Percentiles rank a stretch among this genome's conserved stretches.
These are phyloP conservation scores for Phytophthora sp. DNA, from an alignment of 352 stramenopile genomes.

Conservation along the genomic window DNA sequence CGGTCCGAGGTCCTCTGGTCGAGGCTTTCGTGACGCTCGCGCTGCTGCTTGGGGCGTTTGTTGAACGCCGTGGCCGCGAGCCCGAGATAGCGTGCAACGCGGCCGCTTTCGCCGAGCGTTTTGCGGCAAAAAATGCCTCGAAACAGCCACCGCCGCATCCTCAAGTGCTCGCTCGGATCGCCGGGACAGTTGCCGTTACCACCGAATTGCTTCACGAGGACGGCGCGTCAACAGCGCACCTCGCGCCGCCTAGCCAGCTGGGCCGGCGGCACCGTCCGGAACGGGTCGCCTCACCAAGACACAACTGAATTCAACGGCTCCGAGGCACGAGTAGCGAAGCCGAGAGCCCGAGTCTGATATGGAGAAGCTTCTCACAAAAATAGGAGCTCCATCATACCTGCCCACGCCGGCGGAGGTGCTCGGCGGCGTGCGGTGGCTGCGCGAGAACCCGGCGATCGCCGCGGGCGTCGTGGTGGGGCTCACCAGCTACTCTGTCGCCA, in stretches of 20 bases:
- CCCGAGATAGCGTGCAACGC: neutral
- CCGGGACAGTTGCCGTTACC: constrained; percentile 27
- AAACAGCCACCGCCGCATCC: neutral
- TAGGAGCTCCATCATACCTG: constrained; percentile 63
- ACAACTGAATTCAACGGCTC: constrained; percentile 37
- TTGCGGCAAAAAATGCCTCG: neutral
- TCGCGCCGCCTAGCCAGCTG: constrained; percentile 20
- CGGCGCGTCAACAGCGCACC: constrained; percentile 44
- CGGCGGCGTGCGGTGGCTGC: constrained; percentile 66
- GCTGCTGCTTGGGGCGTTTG: neutral
- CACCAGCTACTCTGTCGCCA: constrained; percentile 71
- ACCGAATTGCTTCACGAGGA: constrained; percentile 28
- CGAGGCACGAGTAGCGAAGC: neutral
- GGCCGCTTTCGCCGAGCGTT: neutral
- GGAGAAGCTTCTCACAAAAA: constrained; percentile 48
- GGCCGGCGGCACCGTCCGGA: neutral
- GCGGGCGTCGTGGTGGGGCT: constrained; percentile 68
- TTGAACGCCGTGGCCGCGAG: neutral
- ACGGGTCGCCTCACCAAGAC: neutral
- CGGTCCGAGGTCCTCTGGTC: neutral
- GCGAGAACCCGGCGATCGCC: constrained; percentile 69
- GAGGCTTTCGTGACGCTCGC: neutral
- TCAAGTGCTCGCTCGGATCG: constrained; percentile 6
- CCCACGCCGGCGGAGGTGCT: constrained; percentile 68
- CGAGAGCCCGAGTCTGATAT: constrained; percentile 7